Evolutionary conservation across 768 basidiomycete species (phyloP).

Genomic region (Collybia sordida): DNA sequence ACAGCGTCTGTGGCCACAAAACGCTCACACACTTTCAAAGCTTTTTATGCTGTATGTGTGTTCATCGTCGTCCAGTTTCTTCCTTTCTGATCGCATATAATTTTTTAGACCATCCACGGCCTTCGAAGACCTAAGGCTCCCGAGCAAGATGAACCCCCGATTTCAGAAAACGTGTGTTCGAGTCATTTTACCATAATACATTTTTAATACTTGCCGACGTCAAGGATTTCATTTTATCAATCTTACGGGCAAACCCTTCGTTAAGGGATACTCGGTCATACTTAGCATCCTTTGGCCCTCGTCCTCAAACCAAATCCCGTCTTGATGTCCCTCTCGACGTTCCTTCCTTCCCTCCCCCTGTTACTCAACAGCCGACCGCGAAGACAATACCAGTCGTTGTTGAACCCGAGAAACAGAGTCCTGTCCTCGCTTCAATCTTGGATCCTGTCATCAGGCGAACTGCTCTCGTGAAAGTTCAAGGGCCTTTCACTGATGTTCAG

Average conservation of each 20-base stretch:
- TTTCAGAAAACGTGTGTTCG: slow-evolving; percentile 51
- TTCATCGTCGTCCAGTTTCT: background rate
- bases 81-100: background rate
- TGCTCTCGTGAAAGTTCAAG: slow-evolving; percentile 94
- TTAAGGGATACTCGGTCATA: slow-evolving; percentile 88
- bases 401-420: slow-evolving; percentile 43
- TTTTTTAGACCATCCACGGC: slow-evolving; percentile 40
- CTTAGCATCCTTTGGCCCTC: slow-evolving; percentile 85
- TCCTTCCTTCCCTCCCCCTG: slow-evolving; percentile 24
- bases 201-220: background rate
- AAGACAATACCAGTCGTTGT: slow-evolving; percentile 33
- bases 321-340: slow-evolving; percentile 15
- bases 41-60: slow-evolving; percentile 55
- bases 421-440: slow-evolving; percentile 72
- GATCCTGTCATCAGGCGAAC: slow-evolving; percentile 84
- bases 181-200: slow-evolving; percentile 5
- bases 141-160: slow-evolving; percentile 37
- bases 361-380: slow-evolving; percentile 21
- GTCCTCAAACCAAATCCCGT: slow-evolving; percentile 35
- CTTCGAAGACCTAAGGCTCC: slow-evolving; percentile 29
- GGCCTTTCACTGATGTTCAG: slow-evolving; percentile 91
- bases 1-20: slow-evolving; percentile 31
- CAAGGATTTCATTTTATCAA: slow-evolving; percentile 95
- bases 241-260: slow-evolving; percentile 91
- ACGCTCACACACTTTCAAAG: slow-evolving; percentile 42